phyloP scores from a whole-genome alignment of 345 rosid genomes.

The Arabidopsis arenosa region DNA sequence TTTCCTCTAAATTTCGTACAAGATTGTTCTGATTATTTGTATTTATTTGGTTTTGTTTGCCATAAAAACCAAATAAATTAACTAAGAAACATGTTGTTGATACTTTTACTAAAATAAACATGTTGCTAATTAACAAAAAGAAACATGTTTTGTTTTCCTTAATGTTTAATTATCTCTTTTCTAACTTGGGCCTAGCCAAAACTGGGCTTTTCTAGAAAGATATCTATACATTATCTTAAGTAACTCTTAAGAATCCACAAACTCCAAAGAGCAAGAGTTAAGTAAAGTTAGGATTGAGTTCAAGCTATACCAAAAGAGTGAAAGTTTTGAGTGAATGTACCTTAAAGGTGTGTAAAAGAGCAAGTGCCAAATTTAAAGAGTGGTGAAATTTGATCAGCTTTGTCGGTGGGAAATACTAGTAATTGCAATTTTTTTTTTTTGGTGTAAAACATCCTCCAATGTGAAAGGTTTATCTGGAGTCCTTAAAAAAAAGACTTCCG shows the following conservation, averaged over 20 bases:
- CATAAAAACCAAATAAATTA: not conserved
- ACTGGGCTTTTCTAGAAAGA: constrained; percentile 10
- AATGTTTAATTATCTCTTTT: not conserved
- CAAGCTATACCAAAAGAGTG: not conserved
- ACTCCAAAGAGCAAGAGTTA: not conserved
- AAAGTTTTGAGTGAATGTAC: not conserved
- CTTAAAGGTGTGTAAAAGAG: not conserved
- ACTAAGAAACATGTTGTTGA: not conserved
- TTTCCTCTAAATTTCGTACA: not conserved
- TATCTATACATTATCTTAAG: no score
- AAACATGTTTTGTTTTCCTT: not conserved
- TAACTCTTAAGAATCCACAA: not conserved
- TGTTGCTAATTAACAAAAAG: not conserved
- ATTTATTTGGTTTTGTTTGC: not conserved
- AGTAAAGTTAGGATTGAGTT: not conserved
- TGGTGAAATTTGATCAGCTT: no score
- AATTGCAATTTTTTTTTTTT: no score
- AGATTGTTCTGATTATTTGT: not conserved
- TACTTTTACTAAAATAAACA: not conserved
- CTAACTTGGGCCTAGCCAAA: constrained; percentile 19
- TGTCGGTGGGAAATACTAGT: no score
- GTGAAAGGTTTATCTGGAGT: no score
- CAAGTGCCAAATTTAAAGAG: not conserved
- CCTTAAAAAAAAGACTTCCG: no score
- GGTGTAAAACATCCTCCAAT: no score